These are phyloP conservation scores for Cryptosporidium viatorum DNA, from an alignment of 169 alveolate species.

Conservation along the genomic window DNA sequence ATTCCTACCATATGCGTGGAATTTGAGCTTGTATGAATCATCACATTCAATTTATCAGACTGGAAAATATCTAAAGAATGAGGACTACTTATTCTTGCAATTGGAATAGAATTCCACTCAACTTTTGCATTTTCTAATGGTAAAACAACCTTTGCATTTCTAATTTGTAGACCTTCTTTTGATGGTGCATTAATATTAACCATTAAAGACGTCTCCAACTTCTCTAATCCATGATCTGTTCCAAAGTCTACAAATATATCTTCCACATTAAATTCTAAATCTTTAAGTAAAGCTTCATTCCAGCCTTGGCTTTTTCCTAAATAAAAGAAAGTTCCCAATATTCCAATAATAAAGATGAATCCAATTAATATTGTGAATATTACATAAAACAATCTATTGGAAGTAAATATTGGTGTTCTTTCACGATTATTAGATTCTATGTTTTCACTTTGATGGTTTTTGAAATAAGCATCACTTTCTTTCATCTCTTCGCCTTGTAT, in stretches of 20 bases:
- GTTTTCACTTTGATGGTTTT: background rate
- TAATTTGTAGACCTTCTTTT: background rate
- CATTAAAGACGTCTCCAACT: constrained; percentile 19
- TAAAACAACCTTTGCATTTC: constrained; percentile 8
- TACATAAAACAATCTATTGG: constrained; percentile 42
- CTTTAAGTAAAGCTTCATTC: constrained; percentile 20
- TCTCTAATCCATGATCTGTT: constrained; percentile 30
- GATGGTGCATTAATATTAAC: constrained; percentile 40
- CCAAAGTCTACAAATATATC: constrained; percentile 24
- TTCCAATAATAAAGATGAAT: constrained; percentile 42
- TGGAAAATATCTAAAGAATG: constrained; percentile 50
- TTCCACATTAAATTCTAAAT: constrained; percentile 45
- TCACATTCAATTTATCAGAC: constrained; percentile 19
- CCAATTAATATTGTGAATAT: constrained; percentile 5
- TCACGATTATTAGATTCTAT: background rate
- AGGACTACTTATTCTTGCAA: constrained; percentile 48
- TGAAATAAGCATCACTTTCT: constrained; percentile 1
- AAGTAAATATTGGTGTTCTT: constrained; percentile 6
- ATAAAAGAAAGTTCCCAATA: constrained; percentile 55
- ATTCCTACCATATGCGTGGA: constrained; percentile 48
- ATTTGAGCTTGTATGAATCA: constrained; percentile 53
- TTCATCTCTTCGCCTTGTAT: constrained; percentile 26
- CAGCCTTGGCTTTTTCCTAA: constrained; percentile 10
- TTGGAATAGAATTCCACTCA: constrained; percentile 57
- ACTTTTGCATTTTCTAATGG: constrained; percentile 14